Base-by-base conservation (phyloP, 1,284 basidiomycete genomes). In the Papiliotrema fonsecae region DNA sequence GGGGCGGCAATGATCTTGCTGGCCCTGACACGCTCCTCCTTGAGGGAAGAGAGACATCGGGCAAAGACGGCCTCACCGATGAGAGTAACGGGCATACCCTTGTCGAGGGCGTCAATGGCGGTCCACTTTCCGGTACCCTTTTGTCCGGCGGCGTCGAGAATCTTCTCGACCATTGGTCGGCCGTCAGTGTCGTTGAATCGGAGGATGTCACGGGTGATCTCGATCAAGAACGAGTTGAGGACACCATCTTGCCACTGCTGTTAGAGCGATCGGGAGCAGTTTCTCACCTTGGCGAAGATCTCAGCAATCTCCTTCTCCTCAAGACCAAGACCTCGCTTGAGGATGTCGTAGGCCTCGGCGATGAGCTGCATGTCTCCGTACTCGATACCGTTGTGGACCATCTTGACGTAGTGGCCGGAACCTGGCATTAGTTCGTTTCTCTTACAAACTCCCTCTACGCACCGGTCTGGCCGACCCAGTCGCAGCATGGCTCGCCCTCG, bases 71-170 rank as follows among this genome's bases (percentile, higher is more conserved):
- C 94, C 79, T 99, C 96, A 59, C 94, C 96, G 65, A 98, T 98
- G 64, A 99, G 83, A 57, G 96, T 99, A 66, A 98, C 92, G 55
- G 88, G 83, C 67, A 83, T 87, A 68, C 94, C 94, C 61, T 92
- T 86, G 68, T 99, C 96, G 60, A 98, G 85, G 55, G 96, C 96
- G 70, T 92, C 89, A 69, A 97, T 88, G 58, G 96, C 96, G 54
- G 96, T 99, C 96, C 96, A 99, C 78, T 98, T 98, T 53, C 96
- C 96, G 60, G 96, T 99, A 73, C 96, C 96, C 79, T 99, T 99
- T 77, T 99, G 96, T 52, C 94, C 96, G 57, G 96, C 96, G 69
- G 87, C 73, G 75, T 97, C 93, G 58, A 97, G 82, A 67, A 99
- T 96, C 79, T 98, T 98, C 69, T 79, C 81, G 58, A 98, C 83